phyloP scores from a whole-genome alignment of 768 basidiomycete genomes.

The Lentinula sp. region DNA sequence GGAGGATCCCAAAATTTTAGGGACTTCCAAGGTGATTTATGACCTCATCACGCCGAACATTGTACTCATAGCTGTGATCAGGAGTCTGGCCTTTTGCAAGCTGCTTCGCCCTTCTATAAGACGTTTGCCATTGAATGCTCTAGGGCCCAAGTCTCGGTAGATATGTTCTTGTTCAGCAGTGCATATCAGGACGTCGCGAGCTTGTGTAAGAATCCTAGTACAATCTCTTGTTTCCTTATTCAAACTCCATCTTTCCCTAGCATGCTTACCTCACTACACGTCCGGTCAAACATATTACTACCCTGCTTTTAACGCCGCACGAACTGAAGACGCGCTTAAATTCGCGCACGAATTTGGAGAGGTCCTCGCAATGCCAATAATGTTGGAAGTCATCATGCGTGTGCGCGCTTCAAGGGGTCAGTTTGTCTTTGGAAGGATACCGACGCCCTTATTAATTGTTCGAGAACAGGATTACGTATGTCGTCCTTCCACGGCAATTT shows the following conservation, averaged over 20 bases:
- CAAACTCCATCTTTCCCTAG: slow-evolving; percentile 28
- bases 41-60: neutral
- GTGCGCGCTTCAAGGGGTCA: slow-evolving; percentile 93
- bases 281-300: slow-evolving; percentile 98
- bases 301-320: slow-evolving; percentile 93
- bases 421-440: slow-evolving; percentile 9
- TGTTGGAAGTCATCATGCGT: slow-evolving; percentile 96
- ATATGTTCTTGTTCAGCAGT: slow-evolving; percentile 98
- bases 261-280: slow-evolving; percentile 93
- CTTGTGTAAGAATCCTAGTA: slow-evolving; percentile 48
- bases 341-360: slow-evolving; percentile 97
- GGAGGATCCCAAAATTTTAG: slow-evolving; percentile 94
- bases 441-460: neutral
- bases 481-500: slow-evolving; percentile 98
- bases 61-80: neutral
- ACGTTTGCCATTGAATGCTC: slow-evolving; percentile 99
- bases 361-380: slow-evolving; percentile 89
- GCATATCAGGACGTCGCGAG: slow-evolving; percentile 94
- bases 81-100: slow-evolving; percentile 87
- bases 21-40: slow-evolving; percentile 64
- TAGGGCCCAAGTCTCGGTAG: slow-evolving; percentile 92
- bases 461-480: slow-evolving; percentile 73
- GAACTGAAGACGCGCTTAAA: slow-evolving; percentile 94
- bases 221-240: neutral
- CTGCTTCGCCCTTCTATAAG: slow-evolving; percentile 96